Base-by-base conservation (phyloP, 305 asterid genomes). In the Solanum hybrid region DNA sequence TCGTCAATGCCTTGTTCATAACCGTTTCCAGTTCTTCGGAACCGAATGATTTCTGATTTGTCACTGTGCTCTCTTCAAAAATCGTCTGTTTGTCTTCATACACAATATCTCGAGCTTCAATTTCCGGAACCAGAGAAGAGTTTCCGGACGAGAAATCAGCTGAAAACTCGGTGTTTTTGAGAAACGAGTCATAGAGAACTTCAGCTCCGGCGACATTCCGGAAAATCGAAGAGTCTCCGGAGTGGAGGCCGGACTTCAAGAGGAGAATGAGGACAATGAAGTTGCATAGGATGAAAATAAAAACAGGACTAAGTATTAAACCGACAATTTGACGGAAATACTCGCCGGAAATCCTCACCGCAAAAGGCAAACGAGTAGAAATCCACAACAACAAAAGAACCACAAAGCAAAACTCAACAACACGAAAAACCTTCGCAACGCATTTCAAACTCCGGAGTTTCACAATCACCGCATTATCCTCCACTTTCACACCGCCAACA, bases 281-380 rank as follows among this genome's bases (percentile, higher is more conserved):
- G 51, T 90, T 90, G 74, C 89, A 51, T 4, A 86, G 14, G 20
- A 86, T 16, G 81, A 90, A 90, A 61, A 76, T 78, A 82, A 76
- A 90, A 40, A 77, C 5, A 28, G 94, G 98, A 90, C 93, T 93
- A 75, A 90, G 34, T 90, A 93, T 82, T 87, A 95, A 13, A 79
- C 78, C 64, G 0, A 93, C 34, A 88, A 96, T 83, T 36, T 64
- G 94, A 87, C 95, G 95, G 92, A 94, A 91, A 88, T 91, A 94
- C 84, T 93, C 96, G 89, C 93, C 95, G 93, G 96, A 93, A 93
- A 91, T 64, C 88, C 87, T 93, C 87, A 94, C 92, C 87, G 92
- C 97, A 89, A 90, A 89, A 6, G 97, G 98, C 12, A 96, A 90
- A 57, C 93, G 94, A 37, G 89, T 12, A 4, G 90, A 92, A 0